Base-by-base conservation (phyloP, 148 eudicot genomes). In the Diospyros lotus region DNA sequence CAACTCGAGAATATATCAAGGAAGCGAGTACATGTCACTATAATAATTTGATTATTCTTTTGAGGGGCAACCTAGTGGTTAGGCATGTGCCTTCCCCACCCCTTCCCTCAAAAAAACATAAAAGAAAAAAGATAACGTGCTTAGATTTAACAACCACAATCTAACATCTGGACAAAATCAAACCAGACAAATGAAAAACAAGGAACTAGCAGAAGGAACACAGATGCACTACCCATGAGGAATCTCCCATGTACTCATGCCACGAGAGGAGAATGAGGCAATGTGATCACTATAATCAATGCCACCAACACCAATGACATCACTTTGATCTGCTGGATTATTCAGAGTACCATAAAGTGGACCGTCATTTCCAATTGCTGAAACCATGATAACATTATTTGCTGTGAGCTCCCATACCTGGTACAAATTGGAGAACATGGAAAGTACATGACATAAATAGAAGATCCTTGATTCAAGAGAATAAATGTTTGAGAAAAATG, bases 191-290 rank as follows among this genome's bases (percentile, higher is more conserved):
- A 63, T 63, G 39, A 61, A 9, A 58, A 66, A 41, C 15, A 28
- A 18, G 60, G 40, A 75, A 40, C 5, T 43, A 45, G 38, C 51
- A 64, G 69, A 43, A 59, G 6, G 52, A 75, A 76, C 43, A 28
- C 8, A 59, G 62, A 78, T 18, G 52, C 67, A 52, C 68, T 92
- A 95, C 99, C 99, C 99, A 73, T 95, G 99, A 79, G 99, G 99
- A 81, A 95, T 85, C 84, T 95, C 99, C 99, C 99, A 95, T 48
- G 97, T 95, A 82, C 97, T 95, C 99, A 95, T 95, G 85, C 99
- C 99, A 76, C 99, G 99, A 54, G 99, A 95, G 76, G 99, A 95
- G 84, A 95, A 95, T 39, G 99, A 88, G 58, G 99, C 99, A 80
- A 95, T 92, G 81, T 89, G 96, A 80, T 95, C 97, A 77, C 82